Evolutionary conservation across 169 alveolate species (phyloP).

Genomic region (Cryptosporidium muris): DNA sequence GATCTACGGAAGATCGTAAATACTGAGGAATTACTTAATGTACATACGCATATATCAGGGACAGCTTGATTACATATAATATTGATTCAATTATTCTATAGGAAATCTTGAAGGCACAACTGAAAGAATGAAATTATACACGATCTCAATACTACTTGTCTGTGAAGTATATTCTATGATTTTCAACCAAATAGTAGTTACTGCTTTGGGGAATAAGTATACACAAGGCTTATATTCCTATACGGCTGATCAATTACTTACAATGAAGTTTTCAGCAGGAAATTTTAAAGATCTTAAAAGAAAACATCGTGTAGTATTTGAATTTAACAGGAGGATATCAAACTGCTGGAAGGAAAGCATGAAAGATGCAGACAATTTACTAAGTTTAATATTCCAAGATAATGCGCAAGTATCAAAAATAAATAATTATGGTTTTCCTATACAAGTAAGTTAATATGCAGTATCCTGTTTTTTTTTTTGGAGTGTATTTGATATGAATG

Average conservation of each 20-base stretch:
- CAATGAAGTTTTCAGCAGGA: not conserved
- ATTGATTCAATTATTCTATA: no score
- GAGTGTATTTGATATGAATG: not conserved
- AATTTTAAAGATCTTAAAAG: constrained; percentile 70
- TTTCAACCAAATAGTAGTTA: no score
- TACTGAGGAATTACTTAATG: no score
- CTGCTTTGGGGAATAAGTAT: no score
- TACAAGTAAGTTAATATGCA: constrained; percentile 20
- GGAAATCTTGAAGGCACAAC: no score
- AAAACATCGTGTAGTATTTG: constrained; percentile 23
- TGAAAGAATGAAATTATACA: no score
- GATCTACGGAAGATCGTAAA: no score
- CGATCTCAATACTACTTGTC: no score
- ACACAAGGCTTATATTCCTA: not conserved
- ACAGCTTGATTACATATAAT: no score
- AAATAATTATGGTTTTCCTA: not conserved
- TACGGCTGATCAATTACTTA: constrained; percentile 18
- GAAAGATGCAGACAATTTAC: constrained; percentile 1
- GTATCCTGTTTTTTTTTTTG: not conserved
- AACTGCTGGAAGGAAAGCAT: constrained; percentile 6
- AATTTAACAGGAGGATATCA: constrained; percentile 34
- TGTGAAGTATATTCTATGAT: no score
- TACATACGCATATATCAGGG: no score
- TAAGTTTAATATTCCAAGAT: constrained; percentile 1
- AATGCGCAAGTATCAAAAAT: not conserved